A percentile compares a stretch with the other conserved stretches of the same genome.
These are phyloP conservation scores for Aethionema arabicum DNA, from an alignment of 345 rosid genomes.

Conservation along the genomic window DNA sequence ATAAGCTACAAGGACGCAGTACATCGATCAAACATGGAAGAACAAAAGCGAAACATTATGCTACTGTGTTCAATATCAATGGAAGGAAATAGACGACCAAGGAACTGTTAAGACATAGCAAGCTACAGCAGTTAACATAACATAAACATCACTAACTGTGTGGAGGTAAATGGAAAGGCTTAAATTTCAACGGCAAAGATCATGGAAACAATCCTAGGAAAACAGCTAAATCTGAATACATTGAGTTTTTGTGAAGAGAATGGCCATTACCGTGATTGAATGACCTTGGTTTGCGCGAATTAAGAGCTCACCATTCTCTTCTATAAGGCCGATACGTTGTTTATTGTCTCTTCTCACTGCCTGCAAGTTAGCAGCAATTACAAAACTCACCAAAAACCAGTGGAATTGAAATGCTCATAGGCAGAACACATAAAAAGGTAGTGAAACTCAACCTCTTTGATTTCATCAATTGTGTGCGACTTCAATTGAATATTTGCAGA, in stretches of 20 bases:
- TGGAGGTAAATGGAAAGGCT: not conserved
- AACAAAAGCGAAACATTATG: no score
- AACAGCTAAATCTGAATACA: not conserved
- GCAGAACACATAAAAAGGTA: not conserved
- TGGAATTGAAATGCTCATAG: not conserved
- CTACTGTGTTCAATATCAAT: not conserved
- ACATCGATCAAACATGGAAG: slow-evolving; percentile 1
- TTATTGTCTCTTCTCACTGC: slow-evolving; percentile 84
- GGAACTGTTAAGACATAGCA: not conserved
- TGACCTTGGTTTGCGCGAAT: slow-evolving; percentile 98
- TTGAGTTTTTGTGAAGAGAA: not conserved
- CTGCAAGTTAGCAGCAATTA: slow-evolving; percentile 36
- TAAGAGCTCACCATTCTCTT: slow-evolving; percentile 71
- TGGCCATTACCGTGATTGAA: slow-evolving; percentile 51
- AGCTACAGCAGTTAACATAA: not conserved
- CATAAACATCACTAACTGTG: no score
- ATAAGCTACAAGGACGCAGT: slow-evolving; percentile 1
- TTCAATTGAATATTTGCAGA: slow-evolving; percentile 61
- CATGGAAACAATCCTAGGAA: not conserved
- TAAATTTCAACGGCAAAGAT: not conserved
- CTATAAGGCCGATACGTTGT: slow-evolving; percentile 74
- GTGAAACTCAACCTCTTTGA: slow-evolving; percentile 60
- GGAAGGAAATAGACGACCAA: not conserved
- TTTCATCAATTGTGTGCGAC: slow-evolving; percentile 69
- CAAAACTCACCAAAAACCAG: not conserved